Base-by-base conservation (phyloP, 169 alveolate species). In the Eimeria tenella region DNA sequence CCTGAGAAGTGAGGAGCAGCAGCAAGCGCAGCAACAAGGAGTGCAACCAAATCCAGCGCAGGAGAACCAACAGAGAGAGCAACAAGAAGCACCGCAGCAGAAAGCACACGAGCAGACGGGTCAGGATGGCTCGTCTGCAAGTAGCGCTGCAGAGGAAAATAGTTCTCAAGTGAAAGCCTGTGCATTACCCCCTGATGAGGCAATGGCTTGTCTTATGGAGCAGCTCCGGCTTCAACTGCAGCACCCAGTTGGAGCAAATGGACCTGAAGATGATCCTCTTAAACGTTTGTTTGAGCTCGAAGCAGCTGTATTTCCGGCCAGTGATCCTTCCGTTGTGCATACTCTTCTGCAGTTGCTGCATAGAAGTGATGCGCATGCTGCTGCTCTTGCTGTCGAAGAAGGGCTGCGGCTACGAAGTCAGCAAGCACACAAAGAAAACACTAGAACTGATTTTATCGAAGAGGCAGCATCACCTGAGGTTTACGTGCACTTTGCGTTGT, bases 21-120 rank as follows among this genome's bases (percentile, higher is more conserved):
- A 63, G 19, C 82, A 86, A 19, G 68, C 63, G 71, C 65, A 56
- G 65, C 25, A n/a, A n/a, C 81, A n/a, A 21, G 49, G 25, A n/a
- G 52, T 1, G 63, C 56, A 49, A 3, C 31, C 17, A 13, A 50
- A 8, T 50, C 83, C 21, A 13, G 83, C 9, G 23, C 62, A 74
- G 7, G 87, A 17, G 9, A 52, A 53, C 11, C 70, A 53, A 52
- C 55, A 74, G 84, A 74, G 17, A 55, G 23, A 74, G 84, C 50
- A 25, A 7, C 63, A 75, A n/a, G 60, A 75, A 75, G 86, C 17
- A n/a, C 84, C 7, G 60, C 74, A 58, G 71, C 88, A 79, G 88
- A 52, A 60, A 13, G 75, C 55, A 60, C 53, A 60, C 15, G 90
- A 55, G 63, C 87, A 77, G 65, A 17, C 13, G 15, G 58, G 53